Evolutionary conservation across 176 grass and related monocot genomes (phyloP).

Genomic region (Aechmea fasciata): DNA sequence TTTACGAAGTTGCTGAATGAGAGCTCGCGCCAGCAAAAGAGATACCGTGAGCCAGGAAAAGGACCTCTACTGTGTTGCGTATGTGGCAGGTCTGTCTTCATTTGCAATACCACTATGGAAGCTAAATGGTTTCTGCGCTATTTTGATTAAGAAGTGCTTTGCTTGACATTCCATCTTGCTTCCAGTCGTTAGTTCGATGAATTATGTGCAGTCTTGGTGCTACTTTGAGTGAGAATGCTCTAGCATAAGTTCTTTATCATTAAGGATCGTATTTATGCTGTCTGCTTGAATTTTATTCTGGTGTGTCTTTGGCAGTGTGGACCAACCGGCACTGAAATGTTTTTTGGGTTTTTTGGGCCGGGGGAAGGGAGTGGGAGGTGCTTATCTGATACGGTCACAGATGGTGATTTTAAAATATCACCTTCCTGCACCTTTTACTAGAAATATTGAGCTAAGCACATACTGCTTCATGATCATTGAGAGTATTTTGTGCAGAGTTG

Average conservation of each 20-base stretch:
- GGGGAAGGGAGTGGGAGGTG: neutral
- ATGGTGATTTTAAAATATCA: neutral
- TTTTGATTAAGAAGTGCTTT: constrained; percentile 19
- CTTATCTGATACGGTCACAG: neutral
- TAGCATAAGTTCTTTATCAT: neutral
- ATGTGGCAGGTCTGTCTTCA: constrained; percentile 96
- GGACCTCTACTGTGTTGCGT: constrained; percentile 56
- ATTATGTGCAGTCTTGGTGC: neutral
- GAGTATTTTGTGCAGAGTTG: neutral
- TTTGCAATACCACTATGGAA: constrained; percentile 22
- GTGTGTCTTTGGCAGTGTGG: neutral
- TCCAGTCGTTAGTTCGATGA: constrained; percentile 6
- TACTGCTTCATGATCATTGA: neutral
- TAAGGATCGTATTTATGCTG: constrained; percentile 1
- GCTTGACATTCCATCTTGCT: constrained; percentile 16
- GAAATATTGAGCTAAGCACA: neutral
- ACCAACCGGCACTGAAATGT: neutral
- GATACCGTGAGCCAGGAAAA: constrained; percentile 42
- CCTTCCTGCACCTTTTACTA: neutral
- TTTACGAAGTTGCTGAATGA: constrained; percentile 58
- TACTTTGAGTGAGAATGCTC: neutral
- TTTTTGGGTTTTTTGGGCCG: neutral
- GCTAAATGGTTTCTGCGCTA: constrained; percentile 11
- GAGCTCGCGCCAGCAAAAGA: constrained; percentile 45
- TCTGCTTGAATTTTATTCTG: neutral